Conservation (phyloP, 345 rosid genomes). For the Cardamine resedifolia region DNA sequence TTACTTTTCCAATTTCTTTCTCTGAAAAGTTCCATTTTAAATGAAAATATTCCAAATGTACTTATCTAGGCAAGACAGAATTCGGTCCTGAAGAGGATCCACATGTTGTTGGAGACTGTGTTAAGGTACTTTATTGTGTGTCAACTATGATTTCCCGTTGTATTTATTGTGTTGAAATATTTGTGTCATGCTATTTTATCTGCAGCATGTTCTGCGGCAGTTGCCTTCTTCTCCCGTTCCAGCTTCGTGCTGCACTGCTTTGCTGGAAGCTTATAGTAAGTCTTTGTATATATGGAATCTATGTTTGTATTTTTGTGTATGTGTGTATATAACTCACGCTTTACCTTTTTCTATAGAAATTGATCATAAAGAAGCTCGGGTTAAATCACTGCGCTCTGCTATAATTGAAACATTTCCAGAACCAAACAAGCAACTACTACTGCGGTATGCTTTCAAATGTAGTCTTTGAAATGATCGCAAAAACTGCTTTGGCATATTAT, state of each 20-base stretch:
- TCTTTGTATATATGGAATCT: slow-evolving; percentile 23
- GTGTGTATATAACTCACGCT: slow-evolving; percentile 1
- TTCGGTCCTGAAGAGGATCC: slow-evolving; percentile 90
- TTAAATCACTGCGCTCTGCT: slow-evolving; percentile 75
- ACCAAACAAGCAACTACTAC: slow-evolving; percentile 87
- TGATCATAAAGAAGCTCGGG: slow-evolving; percentile 83
- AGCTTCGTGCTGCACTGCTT: slow-evolving; percentile 92
- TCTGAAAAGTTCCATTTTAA: not conserved
- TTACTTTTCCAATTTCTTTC: not conserved
- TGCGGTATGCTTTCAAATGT: slow-evolving; percentile 50
- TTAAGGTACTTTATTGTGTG: slow-evolving; percentile 60
- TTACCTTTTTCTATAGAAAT: slow-evolving; percentile 53
- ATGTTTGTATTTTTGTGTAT: slow-evolving; percentile 1
- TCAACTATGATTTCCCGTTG: slow-evolving; percentile 19
- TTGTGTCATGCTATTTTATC: slow-evolving; percentile 37
- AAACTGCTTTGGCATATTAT: not conserved
- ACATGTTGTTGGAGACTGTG: slow-evolving; percentile 98
- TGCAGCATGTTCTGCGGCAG: slow-evolving; percentile 95
- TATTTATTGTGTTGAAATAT: slow-evolving; percentile 19
- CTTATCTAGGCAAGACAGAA: slow-evolving; percentile 69
- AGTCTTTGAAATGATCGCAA: not conserved
- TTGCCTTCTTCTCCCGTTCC: slow-evolving; percentile 98
- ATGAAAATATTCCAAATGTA: not conserved
- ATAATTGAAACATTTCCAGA: slow-evolving; percentile 91
- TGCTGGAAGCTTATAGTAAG: slow-evolving; percentile 94